These are phyloP conservation scores for Coccomyxa subellipsoidea DNA, from an alignment of 163 green algal genomes.

Conservation along the genomic window DNA sequence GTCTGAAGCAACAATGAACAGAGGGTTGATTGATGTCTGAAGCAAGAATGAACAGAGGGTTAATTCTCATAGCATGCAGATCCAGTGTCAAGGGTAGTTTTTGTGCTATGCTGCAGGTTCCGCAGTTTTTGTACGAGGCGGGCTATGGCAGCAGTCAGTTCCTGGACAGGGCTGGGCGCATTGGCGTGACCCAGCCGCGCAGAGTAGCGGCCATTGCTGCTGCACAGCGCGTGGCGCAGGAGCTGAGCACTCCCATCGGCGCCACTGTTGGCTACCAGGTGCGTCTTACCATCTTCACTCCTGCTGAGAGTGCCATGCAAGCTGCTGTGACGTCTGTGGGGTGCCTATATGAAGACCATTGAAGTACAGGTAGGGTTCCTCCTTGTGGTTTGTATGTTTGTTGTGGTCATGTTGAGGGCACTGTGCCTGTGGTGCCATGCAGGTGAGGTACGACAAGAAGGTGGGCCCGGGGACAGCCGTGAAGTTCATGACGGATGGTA, in stretches of 20 bases:
- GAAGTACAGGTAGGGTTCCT: too few relatives aligned
- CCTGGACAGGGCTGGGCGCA: slow-evolving; percentile 60
- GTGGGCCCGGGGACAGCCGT: slow-evolving; percentile 56
- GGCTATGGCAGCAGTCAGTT: slow-evolving; percentile 81
- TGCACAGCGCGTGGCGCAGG: slow-evolving; percentile 78
- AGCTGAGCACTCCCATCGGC: slow-evolving; percentile 74
- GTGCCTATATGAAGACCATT: too few relatives aligned
- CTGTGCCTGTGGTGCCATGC: slow-evolving; percentile 3
- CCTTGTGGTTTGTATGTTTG: too few relatives aligned
- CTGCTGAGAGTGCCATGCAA: too few relatives aligned
- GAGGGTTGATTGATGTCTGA: too few relatives aligned
- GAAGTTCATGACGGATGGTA: slow-evolving; percentile 98
- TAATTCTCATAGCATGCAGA: too few relatives aligned
- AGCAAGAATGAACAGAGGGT: too few relatives aligned
- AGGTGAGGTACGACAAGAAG: slow-evolving; percentile 85
- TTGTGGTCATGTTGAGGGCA: too few relatives aligned
- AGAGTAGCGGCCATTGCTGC: slow-evolving; percentile 86
- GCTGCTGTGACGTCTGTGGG: too few relatives aligned
- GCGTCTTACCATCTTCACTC: not conserved
- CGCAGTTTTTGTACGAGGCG: slow-evolving; percentile 94
- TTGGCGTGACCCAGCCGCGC: slow-evolving; percentile 91
- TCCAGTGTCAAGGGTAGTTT: too few relatives aligned
- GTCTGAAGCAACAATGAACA: too few relatives aligned
- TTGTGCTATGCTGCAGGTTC: slow-evolving; percentile 60
- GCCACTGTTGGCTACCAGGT: slow-evolving; percentile 85